Base-by-base conservation (phyloP, 139 green algal species). In the Desmodesmus armatus region DNA sequence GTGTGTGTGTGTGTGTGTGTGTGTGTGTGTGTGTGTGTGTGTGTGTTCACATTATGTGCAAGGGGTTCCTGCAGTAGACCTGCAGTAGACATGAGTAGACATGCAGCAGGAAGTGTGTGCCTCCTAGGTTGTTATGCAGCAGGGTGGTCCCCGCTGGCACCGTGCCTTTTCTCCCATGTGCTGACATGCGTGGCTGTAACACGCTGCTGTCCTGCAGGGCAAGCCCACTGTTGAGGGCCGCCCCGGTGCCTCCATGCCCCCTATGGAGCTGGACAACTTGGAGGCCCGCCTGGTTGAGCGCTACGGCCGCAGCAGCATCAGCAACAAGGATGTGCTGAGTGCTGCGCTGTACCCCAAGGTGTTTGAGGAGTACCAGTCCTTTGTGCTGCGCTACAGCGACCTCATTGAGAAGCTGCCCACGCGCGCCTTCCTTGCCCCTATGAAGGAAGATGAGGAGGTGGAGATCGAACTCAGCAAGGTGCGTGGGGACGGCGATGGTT, bases 361-460 rank as follows among this genome's bases (percentile, higher is more conserved):
- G 51, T 97, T 96, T 86, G 91, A 95, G 58, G 94, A 97, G 78
- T 97, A 94, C 89, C 91, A 91, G 91, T 70, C 81, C 23, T 90
- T 91, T 67, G 77, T 87, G 55, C 76, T 93, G 44, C 84, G 88
- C 37, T 97, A 95, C 91, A 92, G 90, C 67, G 83, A 90, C 69
- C 89, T 94, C 41, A 92, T 96, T 39, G 93, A 94, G 78, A 91
- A 92, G 88, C 90, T 99, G 75, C 95, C 96, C 62, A 98, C 96
- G 2, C 85, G 92, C 29, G 94, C 94, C 7, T 99, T 99, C 90
- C 84, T 98, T 73, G 88, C 85, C 29, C 93, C 96, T 3, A 84
- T 98, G 58, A 92, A 97, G 37, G 93, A 97, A 78, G 95, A 98
- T 80, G 95, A 98, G 86, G 95, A 98, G 87, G 89, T 98, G 29